Conservation (phyloP, 331 rosid species). For the Arachis monticola region DNA sequence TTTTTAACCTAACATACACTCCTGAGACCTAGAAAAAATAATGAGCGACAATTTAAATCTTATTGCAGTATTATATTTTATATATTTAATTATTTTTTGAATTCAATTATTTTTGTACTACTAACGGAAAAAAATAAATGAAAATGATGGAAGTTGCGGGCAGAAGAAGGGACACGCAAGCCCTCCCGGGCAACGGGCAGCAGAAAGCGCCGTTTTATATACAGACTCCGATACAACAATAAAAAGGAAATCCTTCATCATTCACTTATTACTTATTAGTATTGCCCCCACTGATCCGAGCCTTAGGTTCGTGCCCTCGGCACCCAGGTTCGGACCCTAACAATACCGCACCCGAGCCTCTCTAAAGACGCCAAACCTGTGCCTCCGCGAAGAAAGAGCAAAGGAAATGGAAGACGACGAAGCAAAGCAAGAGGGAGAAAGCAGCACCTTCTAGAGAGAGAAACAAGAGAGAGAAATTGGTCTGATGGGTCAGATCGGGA, state of each 20-base stretch:
- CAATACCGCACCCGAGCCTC: conserved; percentile 44
- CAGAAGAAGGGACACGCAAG: too few species aligned
- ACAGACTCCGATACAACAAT: not conserved
- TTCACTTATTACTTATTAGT: not conserved
- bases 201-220: not conserved
- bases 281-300: conserved; percentile 30
- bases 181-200: too few species aligned
- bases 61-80: too few species aligned
- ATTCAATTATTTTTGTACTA: too few species aligned
- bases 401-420: conserved; percentile 51
- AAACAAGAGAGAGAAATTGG: conserved; percentile 54
- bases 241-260: not conserved
- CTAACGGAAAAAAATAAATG: too few species aligned
- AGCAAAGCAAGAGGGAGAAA: conserved; percentile 52
- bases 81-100: too few species aligned
- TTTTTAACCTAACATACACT: too few species aligned
- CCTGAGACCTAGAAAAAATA: too few species aligned
- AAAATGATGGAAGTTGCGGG: too few species aligned
- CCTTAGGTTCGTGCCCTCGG: conserved; percentile 43
- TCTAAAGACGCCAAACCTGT: conserved; percentile 53
- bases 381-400: conserved; percentile 16
- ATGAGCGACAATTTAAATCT: too few species aligned
- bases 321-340: conserved; percentile 45
- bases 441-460: conserved; percentile 3
- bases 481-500: conserved; percentile 94